Evolutionary conservation across 495 filamentous ascomycete genomes (phyloP).

Genomic region (Neurospora africana): DNA sequence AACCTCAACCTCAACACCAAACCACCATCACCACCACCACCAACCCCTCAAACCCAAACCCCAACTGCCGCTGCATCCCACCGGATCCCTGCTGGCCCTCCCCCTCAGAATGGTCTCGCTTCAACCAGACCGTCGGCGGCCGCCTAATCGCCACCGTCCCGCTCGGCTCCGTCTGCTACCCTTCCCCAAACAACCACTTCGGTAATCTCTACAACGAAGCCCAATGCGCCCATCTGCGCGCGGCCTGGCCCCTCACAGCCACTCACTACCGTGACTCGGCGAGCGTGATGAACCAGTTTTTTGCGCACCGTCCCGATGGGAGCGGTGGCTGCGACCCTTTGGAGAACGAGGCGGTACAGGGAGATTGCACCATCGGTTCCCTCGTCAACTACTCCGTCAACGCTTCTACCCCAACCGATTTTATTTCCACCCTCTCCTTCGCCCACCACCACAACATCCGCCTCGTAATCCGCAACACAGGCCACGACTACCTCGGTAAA

Average conservation of each 20-base stretch:
- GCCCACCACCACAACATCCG: slow-evolving; percentile 28
- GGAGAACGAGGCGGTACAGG: too few relatives aligned
- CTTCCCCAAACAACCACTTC: too few relatives aligned
- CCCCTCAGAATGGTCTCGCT: slow-evolving; percentile 20
- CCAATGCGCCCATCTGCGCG: slow-evolving; percentile 4
- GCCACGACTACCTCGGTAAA: slow-evolving; percentile 32
- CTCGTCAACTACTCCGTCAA: slow-evolving; percentile 43
- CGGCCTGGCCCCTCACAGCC: slow-evolving; percentile 8
- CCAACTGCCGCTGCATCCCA: slow-evolving; percentile 41
- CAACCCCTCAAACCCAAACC: too few relatives aligned
- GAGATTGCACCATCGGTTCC: slow-evolving; percentile 26
- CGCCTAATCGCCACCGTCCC: slow-evolving; percentile 36
- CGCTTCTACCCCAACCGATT: slow-evolving; percentile 23
- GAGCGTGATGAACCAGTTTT: slow-evolving; percentile 35
- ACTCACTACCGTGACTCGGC: slow-evolving; percentile 30
- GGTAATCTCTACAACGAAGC: slow-evolving; percentile 6
- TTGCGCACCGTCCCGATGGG: slow-evolving; percentile 2
- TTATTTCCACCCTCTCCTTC: slow-evolving; percentile 30
- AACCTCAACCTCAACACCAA: too few relatives aligned
- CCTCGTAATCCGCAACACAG: slow-evolving; percentile 33
- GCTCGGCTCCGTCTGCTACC: slow-evolving; percentile 34
- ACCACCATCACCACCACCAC: background rate
- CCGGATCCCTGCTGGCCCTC: slow-evolving; percentile 41
- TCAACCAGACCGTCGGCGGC: slow-evolving; percentile 31
- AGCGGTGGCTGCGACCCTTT: background rate